A percentile compares a stretch with the other conserved stretches of the same genome.
Evolutionary conservation across 768 basidiomycete species (phyloP).

Genomic region (Suillus spraguei): DNA sequence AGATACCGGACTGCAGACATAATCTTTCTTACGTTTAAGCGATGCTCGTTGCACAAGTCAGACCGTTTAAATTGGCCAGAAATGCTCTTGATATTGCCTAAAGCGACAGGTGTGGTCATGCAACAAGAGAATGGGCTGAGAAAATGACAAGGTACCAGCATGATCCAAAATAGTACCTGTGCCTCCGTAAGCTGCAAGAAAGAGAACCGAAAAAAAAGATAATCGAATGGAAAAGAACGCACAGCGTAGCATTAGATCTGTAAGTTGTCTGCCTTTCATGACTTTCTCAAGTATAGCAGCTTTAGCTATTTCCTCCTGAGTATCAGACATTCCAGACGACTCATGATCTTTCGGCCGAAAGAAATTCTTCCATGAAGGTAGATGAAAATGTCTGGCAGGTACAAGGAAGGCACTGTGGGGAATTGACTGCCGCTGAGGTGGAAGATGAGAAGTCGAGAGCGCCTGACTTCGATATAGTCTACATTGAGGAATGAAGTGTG

Average conservation of each 20-base stretch:
- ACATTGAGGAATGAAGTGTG: slow-evolving; percentile 7
- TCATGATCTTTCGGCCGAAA: slow-evolving; percentile 9
- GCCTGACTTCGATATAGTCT: not conserved
- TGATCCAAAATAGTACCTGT: slow-evolving; percentile 86
- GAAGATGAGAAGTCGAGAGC: not conserved
- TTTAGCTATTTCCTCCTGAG: slow-evolving; percentile 71
- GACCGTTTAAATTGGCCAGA: slow-evolving; percentile 90
- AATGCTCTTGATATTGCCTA: slow-evolving; percentile 85
- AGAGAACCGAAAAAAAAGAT: slow-evolving; percentile 8
- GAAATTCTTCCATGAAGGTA: slow-evolving; percentile 33
- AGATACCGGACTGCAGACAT: slow-evolving; percentile 21
- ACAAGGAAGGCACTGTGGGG: slow-evolving; percentile 5
- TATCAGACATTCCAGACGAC: slow-evolving; percentile 30
- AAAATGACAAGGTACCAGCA: slow-evolving; percentile 54
- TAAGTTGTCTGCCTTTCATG: slow-evolving; percentile 84
- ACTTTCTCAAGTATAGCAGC: slow-evolving; percentile 80
- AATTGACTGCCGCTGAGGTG: not conserved
- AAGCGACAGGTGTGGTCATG: slow-evolving; percentile 29
- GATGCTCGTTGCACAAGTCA: slow-evolving; percentile 85
- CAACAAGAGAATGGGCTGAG: slow-evolving; percentile 20
- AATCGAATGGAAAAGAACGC: slow-evolving; percentile 37
- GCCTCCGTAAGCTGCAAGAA: slow-evolving; percentile 15
- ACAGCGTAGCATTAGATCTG: slow-evolving; percentile 92
- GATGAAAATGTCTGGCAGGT: slow-evolving; percentile 14
- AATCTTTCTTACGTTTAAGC: slow-evolving; percentile 69